phyloP scores from a whole-genome alignment of 2,329 filamentous ascomycete species.

The Stachybotrys chlorohalonatus region DNA sequence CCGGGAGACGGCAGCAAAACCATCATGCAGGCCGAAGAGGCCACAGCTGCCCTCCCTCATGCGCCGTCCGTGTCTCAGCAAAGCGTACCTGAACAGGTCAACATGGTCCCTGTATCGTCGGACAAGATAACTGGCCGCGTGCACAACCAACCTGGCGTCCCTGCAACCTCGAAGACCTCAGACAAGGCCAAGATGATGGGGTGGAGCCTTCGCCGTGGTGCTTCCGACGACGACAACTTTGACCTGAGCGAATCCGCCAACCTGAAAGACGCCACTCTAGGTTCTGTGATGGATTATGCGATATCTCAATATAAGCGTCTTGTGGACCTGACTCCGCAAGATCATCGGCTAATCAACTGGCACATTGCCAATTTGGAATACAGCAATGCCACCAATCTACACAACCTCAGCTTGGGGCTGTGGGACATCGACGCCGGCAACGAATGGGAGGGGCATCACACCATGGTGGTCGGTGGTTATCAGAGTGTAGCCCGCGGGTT shows the following conservation, averaged over 20 bases:
- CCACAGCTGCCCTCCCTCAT: constrained; percentile 50
- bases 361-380: constrained; percentile 98
- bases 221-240: constrained; percentile 56
- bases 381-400: constrained; percentile 84
- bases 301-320: constrained; percentile 79
- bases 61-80: constrained; percentile 45
- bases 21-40: constrained; percentile 63
- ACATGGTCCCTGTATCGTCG: constrained; percentile 54
- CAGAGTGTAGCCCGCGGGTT: constrained; percentile 86
- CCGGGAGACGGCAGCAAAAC: constrained; percentile 59
- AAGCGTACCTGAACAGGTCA: constrained; percentile 41
- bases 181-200: constrained; percentile 73
- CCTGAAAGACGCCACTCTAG: constrained; percentile 63
- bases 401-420: constrained; percentile 75
- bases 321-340: constrained; percentile 73
- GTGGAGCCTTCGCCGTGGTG: constrained; percentile 63
- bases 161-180: constrained; percentile 62
- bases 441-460: constrained; percentile 92
- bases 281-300: constrained; percentile 87
- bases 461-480: constrained; percentile 89
- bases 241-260: constrained; percentile 59
- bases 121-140: constrained; percentile 64
- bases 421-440: constrained; percentile 99
- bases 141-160: constrained; percentile 61
- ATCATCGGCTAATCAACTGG: constrained; percentile 91